Evolutionary conservation across 2,329 filamentous ascomycete genomes (phyloP), one percentile per base, ranked within the genome.

Genomic region (Tolypocladium pustulatum): DNA sequence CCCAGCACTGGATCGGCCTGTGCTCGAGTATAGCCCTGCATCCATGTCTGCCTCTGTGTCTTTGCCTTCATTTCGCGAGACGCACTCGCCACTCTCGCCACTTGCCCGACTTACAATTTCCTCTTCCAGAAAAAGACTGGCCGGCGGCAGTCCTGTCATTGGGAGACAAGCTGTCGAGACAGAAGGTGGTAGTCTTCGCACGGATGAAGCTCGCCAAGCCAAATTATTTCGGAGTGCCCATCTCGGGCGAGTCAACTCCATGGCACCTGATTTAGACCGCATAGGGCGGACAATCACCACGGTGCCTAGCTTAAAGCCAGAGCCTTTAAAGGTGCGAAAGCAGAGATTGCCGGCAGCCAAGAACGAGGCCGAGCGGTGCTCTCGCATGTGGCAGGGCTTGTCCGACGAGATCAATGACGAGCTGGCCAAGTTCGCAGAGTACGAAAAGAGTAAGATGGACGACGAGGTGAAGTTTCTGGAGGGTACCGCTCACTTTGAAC

Each of bases 261-360:
- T 63, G 3, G 61, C 63, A 2, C 68, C 67, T 2, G 61, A 67
- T 51, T 40, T 69, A 15, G 64, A 62, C 65, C 55, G 58, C 43
- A 43, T 54, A 22, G 65, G 63, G 36, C 37, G 34, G 9, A 6
- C 1, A 7, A 61, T 62, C 22, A 57, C 62, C 5, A 63, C 63
- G 36, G 58, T 61, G 22, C 57, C 63, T 6, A 63, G 63, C 25
- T 57, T 68, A 27, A 63, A 65, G 36, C 69, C 69, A 8, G 62
- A 64, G 13, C 66, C 68, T 4, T 60, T 70, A 13, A 61, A 63
- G 13, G 58, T 70, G 20, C 63, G 58, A 8, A 59, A 54, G 5
- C 60, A 58, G 22, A 55, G 38, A 22, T 41, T 27, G n/a, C 43
- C 46, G 20, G 30, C 15, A 4, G 13, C 22, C 34, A 55, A 54